Percentiles rank a stretch among this genome's conserved stretches.
Evolutionary conservation across 225 moss, liverwort and hornwort genomes (phyloP).

Genomic region (Marchantia polymorpha): DNA sequence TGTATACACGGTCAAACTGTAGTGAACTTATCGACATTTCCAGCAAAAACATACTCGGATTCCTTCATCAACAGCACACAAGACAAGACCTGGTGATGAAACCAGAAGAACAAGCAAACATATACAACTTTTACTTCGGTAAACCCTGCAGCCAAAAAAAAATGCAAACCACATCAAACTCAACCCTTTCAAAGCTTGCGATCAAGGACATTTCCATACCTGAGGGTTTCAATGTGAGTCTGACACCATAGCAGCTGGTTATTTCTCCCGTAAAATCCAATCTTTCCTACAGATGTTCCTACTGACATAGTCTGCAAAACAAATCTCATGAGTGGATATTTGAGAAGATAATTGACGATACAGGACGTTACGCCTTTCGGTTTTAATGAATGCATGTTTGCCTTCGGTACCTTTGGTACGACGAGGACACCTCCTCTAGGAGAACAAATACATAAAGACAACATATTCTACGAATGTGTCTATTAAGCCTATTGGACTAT

Average conservation of each 20-base stretch:
- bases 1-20: background rate
- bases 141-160: background rate
- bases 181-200: background rate
- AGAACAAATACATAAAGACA: background rate
- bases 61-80: background rate
- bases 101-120: background rate
- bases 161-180: background rate
- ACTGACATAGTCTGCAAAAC: conserved; percentile 59
- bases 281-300: conserved; percentile 75
- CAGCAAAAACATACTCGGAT: background rate
- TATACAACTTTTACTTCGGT: background rate
- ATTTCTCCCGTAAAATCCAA: conserved; percentile 75
- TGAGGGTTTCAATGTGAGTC: conserved; percentile 88
- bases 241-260: conserved; percentile 75
- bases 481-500: too few relatives aligned
- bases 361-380: background rate
- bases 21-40: too few relatives aligned
- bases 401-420: background rate
- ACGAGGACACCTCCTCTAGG: background rate
- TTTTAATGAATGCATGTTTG: background rate
- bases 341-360: background rate
- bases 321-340: background rate
- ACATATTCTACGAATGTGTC: too few relatives aligned
- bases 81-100: background rate
- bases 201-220: conserved; percentile 33